Conservation (phyloP, 1,284 basidiomycete species). For the Neolentinus lepideus region DNA sequence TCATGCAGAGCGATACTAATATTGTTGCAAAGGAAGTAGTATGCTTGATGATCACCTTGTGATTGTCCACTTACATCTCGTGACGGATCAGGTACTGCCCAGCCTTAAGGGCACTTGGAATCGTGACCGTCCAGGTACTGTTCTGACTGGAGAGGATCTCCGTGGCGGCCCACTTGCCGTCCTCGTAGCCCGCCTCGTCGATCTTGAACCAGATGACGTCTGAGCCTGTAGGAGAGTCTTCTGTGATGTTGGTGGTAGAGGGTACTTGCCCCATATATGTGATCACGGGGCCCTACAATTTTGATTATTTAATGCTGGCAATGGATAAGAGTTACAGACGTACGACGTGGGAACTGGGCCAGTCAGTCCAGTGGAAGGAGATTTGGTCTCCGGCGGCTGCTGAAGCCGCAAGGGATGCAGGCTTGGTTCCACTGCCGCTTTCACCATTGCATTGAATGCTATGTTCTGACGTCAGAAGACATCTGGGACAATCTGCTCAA, state of each 20-base stretch:
- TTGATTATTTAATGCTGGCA: slow-evolving; percentile 3
- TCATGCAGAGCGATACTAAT: slow-evolving; percentile 32
- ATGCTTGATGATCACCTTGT: background rate
- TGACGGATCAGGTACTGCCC: slow-evolving; percentile 45
- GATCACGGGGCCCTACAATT: slow-evolving; percentile 32
- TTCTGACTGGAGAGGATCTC: slow-evolving; percentile 31
- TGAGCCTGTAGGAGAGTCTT: slow-evolving; percentile 31
- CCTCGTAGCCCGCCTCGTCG: slow-evolving; percentile 31
- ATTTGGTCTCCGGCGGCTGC: slow-evolving; percentile 36
- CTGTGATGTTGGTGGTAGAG: background rate
- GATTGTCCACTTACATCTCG: slow-evolving; percentile 28
- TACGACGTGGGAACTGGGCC: slow-evolving; percentile 36
- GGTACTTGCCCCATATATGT: slow-evolving; percentile 34
- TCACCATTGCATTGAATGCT: slow-evolving; percentile 39
- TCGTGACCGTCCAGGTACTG: slow-evolving; percentile 36
- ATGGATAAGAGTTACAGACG: background rate
- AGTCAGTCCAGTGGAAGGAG: slow-evolving; percentile 40
- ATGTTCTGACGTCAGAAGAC: slow-evolving; percentile 5
- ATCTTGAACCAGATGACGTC: slow-evolving; percentile 45
- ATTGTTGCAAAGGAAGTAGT: background rate
- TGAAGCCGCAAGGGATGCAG: slow-evolving; percentile 35
- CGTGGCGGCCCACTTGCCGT: slow-evolving; percentile 37
- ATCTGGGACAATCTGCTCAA: background rate
- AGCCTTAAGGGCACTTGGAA: slow-evolving; percentile 33
- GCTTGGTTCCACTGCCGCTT: slow-evolving; percentile 31